Conservation (phyloP, 805 yeast species). For the Kurtzmaniella cleridarum region DNA sequence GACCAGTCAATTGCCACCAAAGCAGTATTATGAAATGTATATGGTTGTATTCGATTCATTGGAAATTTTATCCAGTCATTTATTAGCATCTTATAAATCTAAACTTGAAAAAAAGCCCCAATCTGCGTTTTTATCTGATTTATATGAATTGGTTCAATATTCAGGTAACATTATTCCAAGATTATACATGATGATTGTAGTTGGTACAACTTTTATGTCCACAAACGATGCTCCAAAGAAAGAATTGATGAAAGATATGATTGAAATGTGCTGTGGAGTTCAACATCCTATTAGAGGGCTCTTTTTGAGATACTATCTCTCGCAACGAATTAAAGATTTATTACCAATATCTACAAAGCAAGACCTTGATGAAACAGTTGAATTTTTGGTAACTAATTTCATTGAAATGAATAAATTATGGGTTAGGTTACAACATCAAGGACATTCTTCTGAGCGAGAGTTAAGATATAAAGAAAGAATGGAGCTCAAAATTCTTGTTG, state of each 20-base stretch:
- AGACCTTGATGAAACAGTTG: slow-evolving; percentile 62
- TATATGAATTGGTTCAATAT: slow-evolving; percentile 92
- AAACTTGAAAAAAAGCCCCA: slow-evolving; percentile 45
- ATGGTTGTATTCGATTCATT: slow-evolving; percentile 79
- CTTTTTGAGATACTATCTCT: slow-evolving; percentile 81
- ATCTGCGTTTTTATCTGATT: slow-evolving; percentile 59
- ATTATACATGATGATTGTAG: slow-evolving; percentile 88
- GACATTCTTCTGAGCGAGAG: slow-evolving; percentile 76
- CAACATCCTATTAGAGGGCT: slow-evolving; percentile 93
- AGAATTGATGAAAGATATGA: slow-evolving; percentile 91
- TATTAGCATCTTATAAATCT: slow-evolving; percentile 62
- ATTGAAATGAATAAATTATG: slow-evolving; percentile 97
- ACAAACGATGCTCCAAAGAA: slow-evolving; percentile 71
- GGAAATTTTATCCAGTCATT: slow-evolving; percentile 56
- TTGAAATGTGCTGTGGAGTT: slow-evolving; percentile 96
- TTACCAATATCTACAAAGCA: slow-evolving; percentile 37
- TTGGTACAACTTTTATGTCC: slow-evolving; percentile 84
- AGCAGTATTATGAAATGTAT: slow-evolving; percentile 89
- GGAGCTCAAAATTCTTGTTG: slow-evolving; percentile 87
- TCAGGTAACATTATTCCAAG: slow-evolving; percentile 92
- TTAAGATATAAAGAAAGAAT: slow-evolving; percentile 74
- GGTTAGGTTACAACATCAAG: slow-evolving; percentile 96
- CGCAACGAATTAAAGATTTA: slow-evolving; percentile 73
- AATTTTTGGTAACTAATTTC: slow-evolving; percentile 79
- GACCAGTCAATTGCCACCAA: slow-evolving; percentile 71